phyloP scores from a whole-genome alignment of 176 grass and related monocot genomes.

The Microstegium vimineum region DNA sequence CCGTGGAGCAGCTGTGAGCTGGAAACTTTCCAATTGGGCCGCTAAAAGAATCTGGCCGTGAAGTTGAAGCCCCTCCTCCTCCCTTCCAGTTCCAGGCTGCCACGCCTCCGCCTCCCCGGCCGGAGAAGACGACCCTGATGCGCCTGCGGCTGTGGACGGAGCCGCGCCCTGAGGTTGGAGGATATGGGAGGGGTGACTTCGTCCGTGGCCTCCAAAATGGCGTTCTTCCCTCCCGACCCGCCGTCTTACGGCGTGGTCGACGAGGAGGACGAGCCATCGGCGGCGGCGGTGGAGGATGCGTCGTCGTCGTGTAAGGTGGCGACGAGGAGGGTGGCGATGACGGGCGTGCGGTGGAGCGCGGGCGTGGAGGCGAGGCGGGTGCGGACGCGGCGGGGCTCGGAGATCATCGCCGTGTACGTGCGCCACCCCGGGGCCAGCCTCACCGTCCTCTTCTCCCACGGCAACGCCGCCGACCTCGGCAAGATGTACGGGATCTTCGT shows the following conservation, averaged over 20 bases:
- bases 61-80: background rate
- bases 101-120: background rate
- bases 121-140: slow-evolving; percentile 32
- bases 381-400: slow-evolving; percentile 51
- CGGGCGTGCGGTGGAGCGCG: slow-evolving; percentile 43
- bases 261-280: slow-evolving; percentile 27
- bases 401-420: slow-evolving; percentile 73
- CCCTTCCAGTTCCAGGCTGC: background rate
- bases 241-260: slow-evolving; percentile 57
- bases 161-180: slow-evolving; percentile 6
- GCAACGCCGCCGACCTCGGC: slow-evolving; percentile 69
- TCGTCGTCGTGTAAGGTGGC: background rate
- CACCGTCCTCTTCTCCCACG: slow-evolving; percentile 66
- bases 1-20: background rate
- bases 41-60: background rate
- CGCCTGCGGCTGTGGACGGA: background rate
- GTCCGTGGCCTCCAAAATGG: slow-evolving; percentile 71
- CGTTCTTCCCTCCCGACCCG: slow-evolving; percentile 77
- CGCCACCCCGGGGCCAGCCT: slow-evolving; percentile 50
- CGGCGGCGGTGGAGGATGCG: background rate
- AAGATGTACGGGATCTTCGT: slow-evolving; percentile 72
- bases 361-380: slow-evolving; percentile 70
- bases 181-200: slow-evolving; percentile 86
- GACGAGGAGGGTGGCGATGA: slow-evolving; percentile 30
- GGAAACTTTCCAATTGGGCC: slow-evolving; percentile 8